Conservation (phyloP, 1,139 yeast species). For the Blastobotrys raffinosifermentans region DNA sequence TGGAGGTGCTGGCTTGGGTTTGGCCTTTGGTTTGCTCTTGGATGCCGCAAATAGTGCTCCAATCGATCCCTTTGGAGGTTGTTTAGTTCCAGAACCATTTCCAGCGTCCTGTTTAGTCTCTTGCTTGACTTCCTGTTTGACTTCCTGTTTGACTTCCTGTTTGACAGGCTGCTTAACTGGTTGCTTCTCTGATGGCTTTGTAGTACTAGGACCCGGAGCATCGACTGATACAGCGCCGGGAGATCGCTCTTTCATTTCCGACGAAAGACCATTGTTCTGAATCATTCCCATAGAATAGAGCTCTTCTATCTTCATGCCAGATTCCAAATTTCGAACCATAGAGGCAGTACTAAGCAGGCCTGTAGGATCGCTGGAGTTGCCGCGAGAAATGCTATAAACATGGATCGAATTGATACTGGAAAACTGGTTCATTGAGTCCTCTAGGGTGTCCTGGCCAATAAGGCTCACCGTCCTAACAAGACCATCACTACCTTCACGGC, state of each 20-base stretch:
- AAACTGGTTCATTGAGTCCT: constrained; percentile 14
- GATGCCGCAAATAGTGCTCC: constrained; percentile 2
- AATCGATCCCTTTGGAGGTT: constrained; percentile 1
- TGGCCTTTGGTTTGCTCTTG: constrained; percentile 5
- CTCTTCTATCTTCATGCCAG: constrained; percentile 5
- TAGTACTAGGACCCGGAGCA: not conserved
- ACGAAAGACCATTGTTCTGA: too few species aligned
- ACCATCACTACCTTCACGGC: not conserved
- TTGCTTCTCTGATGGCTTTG: not conserved
- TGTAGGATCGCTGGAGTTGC: too few species aligned
- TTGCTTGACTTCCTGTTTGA: not conserved
- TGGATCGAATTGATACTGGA: constrained; percentile 16
- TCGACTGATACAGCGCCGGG: too few species aligned
- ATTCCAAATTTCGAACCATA: constrained; percentile 7
- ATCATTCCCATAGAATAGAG: too few species aligned
- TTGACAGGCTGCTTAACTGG: not conserved
- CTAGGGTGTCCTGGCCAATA: not conserved
- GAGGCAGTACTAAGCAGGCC: too few species aligned
- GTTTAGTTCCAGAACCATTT: not conserved
- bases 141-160: not conserved
- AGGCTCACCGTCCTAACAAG: not conserved
- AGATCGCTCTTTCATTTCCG: too few species aligned
- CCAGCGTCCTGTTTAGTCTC: not conserved
- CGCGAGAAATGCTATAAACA: constrained; percentile 19
- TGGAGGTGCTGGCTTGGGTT: not conserved